A percentile compares a stretch with the other conserved stretches of the same genome.
Conservation (phyloP, 2,329 filamentous ascomycete species). For the Calonectria fujianensis region DNA sequence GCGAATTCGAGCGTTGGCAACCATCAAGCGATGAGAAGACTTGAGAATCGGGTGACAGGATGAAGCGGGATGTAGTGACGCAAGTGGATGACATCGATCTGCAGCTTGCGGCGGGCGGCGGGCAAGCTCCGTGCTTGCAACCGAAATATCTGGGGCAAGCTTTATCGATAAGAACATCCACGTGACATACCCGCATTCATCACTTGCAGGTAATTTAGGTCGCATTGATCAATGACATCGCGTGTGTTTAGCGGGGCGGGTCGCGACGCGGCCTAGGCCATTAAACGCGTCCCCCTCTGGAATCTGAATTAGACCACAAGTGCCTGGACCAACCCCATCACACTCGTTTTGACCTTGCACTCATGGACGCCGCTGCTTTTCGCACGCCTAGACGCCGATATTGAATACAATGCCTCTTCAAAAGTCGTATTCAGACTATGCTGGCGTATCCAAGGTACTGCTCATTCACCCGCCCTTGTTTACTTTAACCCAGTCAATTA, state of each 20-base stretch:
- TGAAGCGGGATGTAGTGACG: slow-evolving; percentile 52
- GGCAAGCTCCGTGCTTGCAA: not conserved
- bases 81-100: slow-evolving; percentile 50
- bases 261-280: slow-evolving; percentile 53
- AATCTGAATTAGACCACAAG: slow-evolving; percentile 38
- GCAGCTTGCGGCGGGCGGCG: slow-evolving; percentile 8
- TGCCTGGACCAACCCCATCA: slow-evolving; percentile 23
- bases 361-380: slow-evolving; percentile 43
- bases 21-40: not conserved
- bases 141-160: slow-evolving; percentile 43
- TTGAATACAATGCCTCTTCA: slow-evolving; percentile 61
- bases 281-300: slow-evolving; percentile 54
- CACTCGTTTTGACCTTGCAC: slow-evolving; percentile 39
- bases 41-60: slow-evolving; percentile 45
- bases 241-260: slow-evolving; percentile 41
- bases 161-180: slow-evolving; percentile 55
- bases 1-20: not conserved
- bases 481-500: slow-evolving; percentile 23
- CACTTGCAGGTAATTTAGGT: not conserved
- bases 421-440: slow-evolving; percentile 64
- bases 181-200: slow-evolving; percentile 49
- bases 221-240: slow-evolving; percentile 33
- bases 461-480: slow-evolving; percentile 29
- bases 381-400: slow-evolving; percentile 45
- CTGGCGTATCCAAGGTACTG: slow-evolving; percentile 58